Conservation (phyloP, 2,329 filamentous ascomycete genomes). For the Cercospora sp. region DNA sequence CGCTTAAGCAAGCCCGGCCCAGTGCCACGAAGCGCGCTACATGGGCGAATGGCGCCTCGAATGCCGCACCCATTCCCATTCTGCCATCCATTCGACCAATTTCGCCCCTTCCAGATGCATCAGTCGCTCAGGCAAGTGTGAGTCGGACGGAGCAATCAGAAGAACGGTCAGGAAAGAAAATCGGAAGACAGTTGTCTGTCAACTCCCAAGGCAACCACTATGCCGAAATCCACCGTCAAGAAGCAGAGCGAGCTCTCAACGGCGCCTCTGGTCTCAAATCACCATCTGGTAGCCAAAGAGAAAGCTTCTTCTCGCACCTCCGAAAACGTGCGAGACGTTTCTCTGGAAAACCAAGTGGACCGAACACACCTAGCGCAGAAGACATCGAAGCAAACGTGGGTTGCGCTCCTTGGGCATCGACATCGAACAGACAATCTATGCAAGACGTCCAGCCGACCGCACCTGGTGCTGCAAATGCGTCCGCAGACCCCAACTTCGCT, state of each 20-base stretch:
- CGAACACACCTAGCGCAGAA: conserved; percentile 75
- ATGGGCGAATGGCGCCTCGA: conserved; percentile 77
- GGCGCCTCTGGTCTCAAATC: conserved; percentile 74
- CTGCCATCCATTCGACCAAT: conserved; percentile 91
- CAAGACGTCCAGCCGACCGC: conserved; percentile 53
- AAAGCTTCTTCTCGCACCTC: conserved; percentile 97
- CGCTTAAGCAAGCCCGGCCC: conserved; percentile 55
- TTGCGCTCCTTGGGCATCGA: conserved; percentile 75
- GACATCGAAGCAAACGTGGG: conserved; percentile 92
- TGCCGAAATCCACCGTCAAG: conserved; percentile 81
- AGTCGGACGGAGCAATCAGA: conserved; percentile 50
- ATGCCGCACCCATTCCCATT: conserved; percentile 88
- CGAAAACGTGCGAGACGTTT: conserved; percentile 89
- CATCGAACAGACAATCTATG: conserved; percentile 74
- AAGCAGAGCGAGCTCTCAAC: conserved; percentile 86
- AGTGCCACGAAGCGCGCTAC: conserved; percentile 79
- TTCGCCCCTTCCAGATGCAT: conserved; percentile 91
- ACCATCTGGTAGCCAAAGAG: conserved; percentile 77
- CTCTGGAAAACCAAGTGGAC: conserved; percentile 84
- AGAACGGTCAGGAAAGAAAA: conserved; percentile 78
- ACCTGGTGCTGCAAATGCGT: conserved; percentile 44
- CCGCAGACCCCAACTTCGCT: conserved; percentile 54
- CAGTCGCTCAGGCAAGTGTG: conserved; percentile 82
- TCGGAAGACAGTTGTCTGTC: conserved; percentile 89
- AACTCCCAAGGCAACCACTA: conserved; percentile 93